These are phyloP conservation scores for Reutealis trisperma DNA, from an alignment of 345 rosid species.

Conservation along the genomic window DNA sequence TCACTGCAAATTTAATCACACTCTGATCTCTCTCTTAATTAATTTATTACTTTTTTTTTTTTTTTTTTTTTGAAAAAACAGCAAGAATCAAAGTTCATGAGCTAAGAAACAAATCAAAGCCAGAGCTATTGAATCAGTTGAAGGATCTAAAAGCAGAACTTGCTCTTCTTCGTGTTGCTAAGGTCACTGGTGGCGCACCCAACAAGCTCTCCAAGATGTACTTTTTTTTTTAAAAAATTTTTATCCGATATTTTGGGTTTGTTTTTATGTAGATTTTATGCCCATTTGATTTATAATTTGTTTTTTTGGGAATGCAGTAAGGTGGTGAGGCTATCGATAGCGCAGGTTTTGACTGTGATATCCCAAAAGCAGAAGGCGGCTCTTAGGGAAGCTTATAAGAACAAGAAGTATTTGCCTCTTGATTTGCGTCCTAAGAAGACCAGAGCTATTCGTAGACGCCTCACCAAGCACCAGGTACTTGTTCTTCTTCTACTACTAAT, in stretches of 20 bases:
- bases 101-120: constrained; percentile 13
- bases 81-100: constrained; percentile 18
- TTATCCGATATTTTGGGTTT: background rate
- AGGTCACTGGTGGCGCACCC: constrained; percentile 33
- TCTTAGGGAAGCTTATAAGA: constrained; percentile 34
- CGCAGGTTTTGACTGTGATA: constrained; percentile 35
- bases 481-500: too few relatives aligned
- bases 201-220: constrained; percentile 26
- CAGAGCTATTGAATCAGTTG: constrained; percentile 7
- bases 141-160: constrained; percentile 29
- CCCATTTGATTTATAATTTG: background rate
- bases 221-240: too few relatives aligned
- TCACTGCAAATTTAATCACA: background rate
- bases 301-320: constrained; percentile 7
- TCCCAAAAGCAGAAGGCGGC: constrained; percentile 35
- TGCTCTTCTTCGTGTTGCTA: constrained; percentile 27
- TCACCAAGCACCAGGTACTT: constrained; percentile 31
- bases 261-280: too few relatives aligned
- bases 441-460: constrained; percentile 30
- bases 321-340: constrained; percentile 33
- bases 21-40: background rate
- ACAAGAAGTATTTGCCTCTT: constrained; percentile 35
- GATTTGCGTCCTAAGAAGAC: constrained; percentile 35
- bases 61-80: background rate
- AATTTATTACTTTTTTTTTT: background rate